phyloP scores from a whole-genome alignment of 257 asterid species.

The Jacaranda mimosifolia region DNA sequence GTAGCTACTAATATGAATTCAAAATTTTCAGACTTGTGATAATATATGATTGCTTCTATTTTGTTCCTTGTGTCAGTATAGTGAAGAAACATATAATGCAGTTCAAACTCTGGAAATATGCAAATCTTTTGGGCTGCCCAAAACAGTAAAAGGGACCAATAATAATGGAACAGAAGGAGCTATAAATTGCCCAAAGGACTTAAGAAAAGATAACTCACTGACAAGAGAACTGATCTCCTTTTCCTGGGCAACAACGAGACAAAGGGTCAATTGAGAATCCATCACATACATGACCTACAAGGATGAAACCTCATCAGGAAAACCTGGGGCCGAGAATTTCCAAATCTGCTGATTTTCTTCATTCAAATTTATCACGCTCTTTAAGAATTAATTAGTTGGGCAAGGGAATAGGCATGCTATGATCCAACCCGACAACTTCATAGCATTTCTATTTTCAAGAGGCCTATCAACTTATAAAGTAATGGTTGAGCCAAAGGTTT shows the following conservation, averaged over 20 bases:
- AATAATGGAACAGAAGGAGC: neutral
- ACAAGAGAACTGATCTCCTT: constrained; percentile 82
- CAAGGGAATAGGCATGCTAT: neutral
- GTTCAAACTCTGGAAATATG: constrained; percentile 10
- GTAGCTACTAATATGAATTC: constrained; percentile 20
- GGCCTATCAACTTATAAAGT: constrained; percentile 16
- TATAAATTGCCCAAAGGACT: constrained; percentile 23
- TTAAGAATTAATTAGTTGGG: constrained; percentile 10
- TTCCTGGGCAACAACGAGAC: constrained; percentile 72
- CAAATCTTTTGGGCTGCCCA: neutral
- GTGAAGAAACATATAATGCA: constrained; percentile 10
- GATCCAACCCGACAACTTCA: constrained; percentile 6
- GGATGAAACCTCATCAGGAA: constrained; percentile 29
- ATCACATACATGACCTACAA: constrained; percentile 89
- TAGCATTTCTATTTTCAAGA: neutral
- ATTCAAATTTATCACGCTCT: constrained; percentile 9
- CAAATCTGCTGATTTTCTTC: neutral
- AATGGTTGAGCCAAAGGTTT: neutral
- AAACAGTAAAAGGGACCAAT: constrained; percentile 29
- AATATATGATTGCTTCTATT: neutral
- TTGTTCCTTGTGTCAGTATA: neutral
- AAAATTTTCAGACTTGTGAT: constrained; percentile 1
- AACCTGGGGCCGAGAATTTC: neutral
- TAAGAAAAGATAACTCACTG: constrained; percentile 71
- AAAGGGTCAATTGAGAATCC: constrained; percentile 72